Conservation (phyloP, 805 yeast genomes). For the Pichia sporocuriosa region DNA sequence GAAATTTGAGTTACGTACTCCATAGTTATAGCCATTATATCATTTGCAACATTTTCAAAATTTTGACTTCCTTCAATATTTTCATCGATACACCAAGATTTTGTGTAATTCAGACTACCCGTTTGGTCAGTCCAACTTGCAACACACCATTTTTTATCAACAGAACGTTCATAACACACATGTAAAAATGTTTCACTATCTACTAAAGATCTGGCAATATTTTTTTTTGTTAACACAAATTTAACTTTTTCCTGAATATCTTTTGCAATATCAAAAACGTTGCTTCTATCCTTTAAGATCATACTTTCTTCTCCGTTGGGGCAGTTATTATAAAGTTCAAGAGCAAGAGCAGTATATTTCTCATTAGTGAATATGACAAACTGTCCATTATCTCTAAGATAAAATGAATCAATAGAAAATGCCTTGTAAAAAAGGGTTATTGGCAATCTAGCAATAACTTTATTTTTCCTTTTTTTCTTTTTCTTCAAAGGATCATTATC, state of each 20-base stretch:
- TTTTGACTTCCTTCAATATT: conserved; percentile 24
- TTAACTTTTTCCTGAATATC: conserved; percentile 37
- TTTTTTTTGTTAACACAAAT: conserved; percentile 36
- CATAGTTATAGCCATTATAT: conserved; percentile 57
- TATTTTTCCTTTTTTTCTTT: conserved; percentile 19
- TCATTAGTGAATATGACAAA: conserved; percentile 28
- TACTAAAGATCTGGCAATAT: conserved; percentile 33
- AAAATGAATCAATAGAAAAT: conserved; percentile 35
- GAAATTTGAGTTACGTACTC: conserved; percentile 33
- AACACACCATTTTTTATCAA: conserved; percentile 76
- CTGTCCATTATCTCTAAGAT: conserved; percentile 28
- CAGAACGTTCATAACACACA: conserved; percentile 75
- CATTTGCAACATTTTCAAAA: conserved; percentile 56
- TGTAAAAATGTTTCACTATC: conserved; percentile 77
- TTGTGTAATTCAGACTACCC: conserved; percentile 55
- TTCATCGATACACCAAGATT: conserved; percentile 49
- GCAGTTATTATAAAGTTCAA: conserved; percentile 53
- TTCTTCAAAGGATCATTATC: conserved; percentile 23
- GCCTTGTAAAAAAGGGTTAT: conserved; percentile 30
- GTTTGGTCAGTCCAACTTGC: conserved; percentile 85
- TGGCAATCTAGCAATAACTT: conserved; percentile 12
- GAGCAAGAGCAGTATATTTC: conserved; percentile 38
- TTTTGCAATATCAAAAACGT: conserved; percentile 35
- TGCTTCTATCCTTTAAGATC: conserved; percentile 24
- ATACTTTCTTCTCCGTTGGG: conserved; percentile 26